Evolutionary conservation across 2,329 filamentous ascomycete genomes (phyloP).

Genomic region (Penicillium hordei): DNA sequence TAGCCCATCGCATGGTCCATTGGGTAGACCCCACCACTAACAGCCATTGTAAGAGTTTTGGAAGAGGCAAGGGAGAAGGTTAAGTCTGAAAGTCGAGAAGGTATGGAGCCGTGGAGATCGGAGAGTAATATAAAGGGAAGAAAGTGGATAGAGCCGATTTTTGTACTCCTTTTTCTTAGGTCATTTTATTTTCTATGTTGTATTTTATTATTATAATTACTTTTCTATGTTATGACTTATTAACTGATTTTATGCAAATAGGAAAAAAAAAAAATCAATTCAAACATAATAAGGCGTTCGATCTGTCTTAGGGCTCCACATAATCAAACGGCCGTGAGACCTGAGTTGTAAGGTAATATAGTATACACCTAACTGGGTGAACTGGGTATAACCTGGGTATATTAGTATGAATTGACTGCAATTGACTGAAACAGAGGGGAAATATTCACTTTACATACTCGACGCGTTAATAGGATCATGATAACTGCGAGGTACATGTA

Average conservation of each 20-base stretch:
- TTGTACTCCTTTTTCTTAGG: background rate
- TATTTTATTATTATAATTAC: background rate
- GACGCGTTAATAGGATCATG: background rate
- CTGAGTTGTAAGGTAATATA: background rate
- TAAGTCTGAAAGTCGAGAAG: background rate
- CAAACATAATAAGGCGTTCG: background rate
- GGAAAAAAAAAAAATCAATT: too few species aligned
- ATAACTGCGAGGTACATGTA: background rate
- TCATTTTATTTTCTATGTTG: background rate
- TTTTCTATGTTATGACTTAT: background rate
- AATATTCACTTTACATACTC: background rate
- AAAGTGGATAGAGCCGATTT: background rate
- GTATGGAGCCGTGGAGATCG: background rate
- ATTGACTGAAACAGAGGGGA: too few species aligned
- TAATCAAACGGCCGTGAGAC: background rate
- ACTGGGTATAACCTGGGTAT: background rate
- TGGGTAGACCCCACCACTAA: constrained; percentile 29
- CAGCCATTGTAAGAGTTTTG: constrained; percentile 25
- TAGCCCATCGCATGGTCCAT: constrained; percentile 26
- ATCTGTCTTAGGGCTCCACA: constrained; percentile 3
- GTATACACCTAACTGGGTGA: background rate
- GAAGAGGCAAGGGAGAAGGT: constrained; percentile 20
- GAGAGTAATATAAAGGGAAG: background rate
- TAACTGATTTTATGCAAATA: background rate
- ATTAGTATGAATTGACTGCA: too few species aligned